phyloP scores from a whole-genome alignment of 805 yeast genomes.

The Blastobotrys mokoenaii region DNA sequence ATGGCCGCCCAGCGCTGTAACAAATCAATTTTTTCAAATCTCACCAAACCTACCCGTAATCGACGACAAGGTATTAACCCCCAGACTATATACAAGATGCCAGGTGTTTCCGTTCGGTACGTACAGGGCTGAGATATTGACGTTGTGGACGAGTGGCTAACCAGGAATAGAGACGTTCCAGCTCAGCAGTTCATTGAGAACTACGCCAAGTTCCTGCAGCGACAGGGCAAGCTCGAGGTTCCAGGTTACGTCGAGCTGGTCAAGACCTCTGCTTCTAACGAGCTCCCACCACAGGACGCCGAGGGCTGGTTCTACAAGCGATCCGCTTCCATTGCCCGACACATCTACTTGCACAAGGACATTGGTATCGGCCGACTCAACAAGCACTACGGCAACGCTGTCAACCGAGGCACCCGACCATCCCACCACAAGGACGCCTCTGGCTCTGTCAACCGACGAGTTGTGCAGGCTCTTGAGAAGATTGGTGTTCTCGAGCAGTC shows the following conservation, averaged over 20 bases:
- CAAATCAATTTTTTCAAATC: too few relatives aligned
- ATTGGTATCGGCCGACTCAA: constrained; percentile 99
- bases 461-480: constrained; percentile 95
- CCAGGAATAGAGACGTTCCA: constrained; percentile 89
- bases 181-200: constrained; percentile 99
- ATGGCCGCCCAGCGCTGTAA: too few relatives aligned
- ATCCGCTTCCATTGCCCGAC: constrained; percentile 99
- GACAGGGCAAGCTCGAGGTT: constrained; percentile 99
- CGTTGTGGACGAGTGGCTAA: background rate
- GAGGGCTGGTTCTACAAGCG: constrained; percentile 99
- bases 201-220: constrained; percentile 98
- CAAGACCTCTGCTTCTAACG: constrained; percentile 98
- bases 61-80: background rate
- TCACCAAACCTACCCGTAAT: background rate
- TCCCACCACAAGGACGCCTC: constrained; percentile 98
- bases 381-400: constrained; percentile 98
- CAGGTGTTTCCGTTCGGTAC: constrained; percentile 98
- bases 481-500: constrained; percentile 94
- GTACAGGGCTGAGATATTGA: constrained; percentile 41
- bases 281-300: constrained; percentile 98
- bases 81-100: constrained; percentile 39
- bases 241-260: constrained; percentile 99
- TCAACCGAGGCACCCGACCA: constrained; percentile 98
- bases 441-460: constrained; percentile 98
- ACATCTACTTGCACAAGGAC: constrained; percentile 98